phyloP scores from a whole-genome alignment of 495 filamentous ascomycete species.

The Cairneyella variabilis region DNA sequence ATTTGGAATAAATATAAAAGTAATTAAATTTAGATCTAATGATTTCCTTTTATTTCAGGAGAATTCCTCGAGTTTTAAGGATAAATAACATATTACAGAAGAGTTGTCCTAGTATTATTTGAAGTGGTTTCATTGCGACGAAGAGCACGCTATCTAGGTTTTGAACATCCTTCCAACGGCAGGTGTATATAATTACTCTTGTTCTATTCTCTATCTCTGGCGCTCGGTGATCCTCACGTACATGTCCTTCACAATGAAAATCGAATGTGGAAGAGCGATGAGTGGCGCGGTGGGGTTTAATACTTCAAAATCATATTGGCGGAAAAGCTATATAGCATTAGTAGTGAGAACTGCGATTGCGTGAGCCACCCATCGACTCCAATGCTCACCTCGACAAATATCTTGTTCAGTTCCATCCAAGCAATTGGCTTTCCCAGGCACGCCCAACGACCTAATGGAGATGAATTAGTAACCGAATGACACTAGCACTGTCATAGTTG shows the following conservation, averaged over 20 bases:
- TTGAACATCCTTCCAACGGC: neutral
- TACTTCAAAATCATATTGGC: neutral
- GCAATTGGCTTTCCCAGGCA: constrained; percentile 42
- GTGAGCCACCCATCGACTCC: neutral
- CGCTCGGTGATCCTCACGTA: neutral
- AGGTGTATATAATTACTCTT: neutral
- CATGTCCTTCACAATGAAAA: neutral
- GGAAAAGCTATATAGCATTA: neutral
- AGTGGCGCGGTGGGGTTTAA: neutral
- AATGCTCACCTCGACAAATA: constrained; percentile 46
- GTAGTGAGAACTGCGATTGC: neutral
- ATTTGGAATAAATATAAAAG: neutral
- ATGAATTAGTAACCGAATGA: neutral
- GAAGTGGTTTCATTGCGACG: neutral
- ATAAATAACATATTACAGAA: neutral
- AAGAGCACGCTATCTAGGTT: neutral
- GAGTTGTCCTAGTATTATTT: neutral
- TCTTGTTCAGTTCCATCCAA: constrained; percentile 45
- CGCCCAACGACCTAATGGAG: neutral
- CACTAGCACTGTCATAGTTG: neutral
- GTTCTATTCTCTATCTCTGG: neutral
- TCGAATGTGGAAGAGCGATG: neutral
- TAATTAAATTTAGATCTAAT: neutral
- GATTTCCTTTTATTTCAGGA: neutral
- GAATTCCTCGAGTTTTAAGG: neutral